Evolutionary conservation across 1,284 basidiomycete genomes (phyloP).

Genomic region (Exobasidium cylindrosporum): DNA sequence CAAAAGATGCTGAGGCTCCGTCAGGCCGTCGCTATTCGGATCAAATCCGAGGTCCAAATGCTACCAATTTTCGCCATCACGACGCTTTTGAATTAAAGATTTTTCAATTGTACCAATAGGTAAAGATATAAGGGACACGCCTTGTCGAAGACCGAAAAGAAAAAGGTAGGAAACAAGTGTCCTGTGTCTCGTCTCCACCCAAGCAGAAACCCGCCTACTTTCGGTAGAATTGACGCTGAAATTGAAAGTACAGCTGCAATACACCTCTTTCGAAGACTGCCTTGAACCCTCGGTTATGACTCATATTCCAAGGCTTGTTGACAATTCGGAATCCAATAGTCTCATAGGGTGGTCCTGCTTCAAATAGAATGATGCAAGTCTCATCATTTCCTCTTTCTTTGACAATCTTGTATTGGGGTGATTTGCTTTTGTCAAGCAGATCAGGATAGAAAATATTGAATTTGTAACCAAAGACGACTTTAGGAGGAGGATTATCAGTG

Average conservation of each 20-base stretch:
- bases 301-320: conserved; percentile 96
- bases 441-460: conserved; percentile 90
- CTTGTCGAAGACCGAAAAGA: too few species aligned
- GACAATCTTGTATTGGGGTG: conserved; percentile 84
- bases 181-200: too few species aligned
- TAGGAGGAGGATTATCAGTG: conserved; percentile 52
- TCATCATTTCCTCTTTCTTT: conserved; percentile 77
- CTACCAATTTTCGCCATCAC: too few species aligned
- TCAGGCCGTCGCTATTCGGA: too few species aligned
- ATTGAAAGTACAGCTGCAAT: conserved; percentile 51
- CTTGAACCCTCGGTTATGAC: conserved; percentile 72
- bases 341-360: conserved; percentile 95
- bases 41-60: too few species aligned
- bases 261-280: conserved; percentile 64
- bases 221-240: conserved; percentile 50
- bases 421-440: conserved; percentile 91
- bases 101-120: too few species aligned
- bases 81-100: too few species aligned
- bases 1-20: too few species aligned
- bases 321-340: conserved; percentile 98
- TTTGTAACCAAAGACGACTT: conserved; percentile 74
- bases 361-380: conserved; percentile 88
- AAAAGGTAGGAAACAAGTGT: too few species aligned
- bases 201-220: too few species aligned
- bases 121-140: too few species aligned